Conservation (phyloP, 1,284 basidiomycete genomes). For the Cryptococcus neoformans region DNA sequence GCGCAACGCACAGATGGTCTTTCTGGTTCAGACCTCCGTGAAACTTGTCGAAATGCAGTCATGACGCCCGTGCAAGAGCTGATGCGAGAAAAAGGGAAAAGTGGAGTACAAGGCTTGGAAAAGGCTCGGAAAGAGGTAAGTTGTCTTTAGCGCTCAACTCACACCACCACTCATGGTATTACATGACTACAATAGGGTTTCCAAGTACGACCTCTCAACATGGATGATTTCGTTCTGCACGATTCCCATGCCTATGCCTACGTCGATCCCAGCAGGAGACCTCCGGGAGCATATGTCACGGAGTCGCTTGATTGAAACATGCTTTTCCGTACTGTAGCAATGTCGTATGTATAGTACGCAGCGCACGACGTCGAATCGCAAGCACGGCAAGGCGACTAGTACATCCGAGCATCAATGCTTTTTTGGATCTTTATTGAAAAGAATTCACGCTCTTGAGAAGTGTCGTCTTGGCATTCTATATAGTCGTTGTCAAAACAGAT, state of each 20-base stretch:
- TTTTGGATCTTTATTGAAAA: too few species aligned
- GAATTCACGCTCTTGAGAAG: too few species aligned
- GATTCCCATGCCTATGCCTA: conserved; percentile 53
- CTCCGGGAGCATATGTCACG: conserved; percentile 19
- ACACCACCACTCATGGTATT: neutral
- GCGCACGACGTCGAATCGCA: too few species aligned
- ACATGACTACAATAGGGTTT: conserved; percentile 58
- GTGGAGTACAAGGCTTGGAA: conserved; percentile 39
- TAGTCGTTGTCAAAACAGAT: too few species aligned
- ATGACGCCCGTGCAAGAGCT: conserved; percentile 89
- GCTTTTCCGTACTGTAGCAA: neutral
- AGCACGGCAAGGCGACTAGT: too few species aligned
- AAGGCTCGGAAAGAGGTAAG: conserved; percentile 47
- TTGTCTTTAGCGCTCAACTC: conserved; percentile 2
- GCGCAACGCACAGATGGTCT: conserved; percentile 72
- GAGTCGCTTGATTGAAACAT: neutral
- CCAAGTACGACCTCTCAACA: conserved; percentile 63
- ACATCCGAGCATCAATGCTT: too few species aligned
- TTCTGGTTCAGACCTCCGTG: conserved; percentile 89
- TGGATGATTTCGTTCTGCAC: conserved; percentile 67
- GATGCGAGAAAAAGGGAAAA: conserved; percentile 61
- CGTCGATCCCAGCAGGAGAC: conserved; percentile 39
- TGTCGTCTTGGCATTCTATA: too few species aligned
- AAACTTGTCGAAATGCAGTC: conserved; percentile 89
- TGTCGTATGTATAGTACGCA: too few species aligned